A percentile compares a stretch with the other conserved stretches of the same genome.
These are phyloP conservation scores for Cryptosporidium viatorum DNA, from an alignment of 169 alveolate species.

Conservation along the genomic window DNA sequence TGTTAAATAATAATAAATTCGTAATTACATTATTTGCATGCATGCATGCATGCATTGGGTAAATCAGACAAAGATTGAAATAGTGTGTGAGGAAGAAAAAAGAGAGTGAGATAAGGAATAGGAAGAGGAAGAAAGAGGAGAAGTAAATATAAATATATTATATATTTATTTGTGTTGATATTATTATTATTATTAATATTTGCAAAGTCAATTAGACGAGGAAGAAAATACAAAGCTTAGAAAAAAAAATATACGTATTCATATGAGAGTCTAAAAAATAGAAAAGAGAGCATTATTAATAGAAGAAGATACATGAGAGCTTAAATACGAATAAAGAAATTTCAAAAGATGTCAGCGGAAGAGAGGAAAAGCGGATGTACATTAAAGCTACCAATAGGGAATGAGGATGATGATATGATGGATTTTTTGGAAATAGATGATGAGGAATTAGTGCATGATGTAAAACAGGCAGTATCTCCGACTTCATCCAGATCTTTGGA, in stretches of 20 bases:
- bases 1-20: constrained; percentile 5
- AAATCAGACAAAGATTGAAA: constrained; percentile 20
- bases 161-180: no score
- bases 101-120: neutral
- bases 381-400: constrained; percentile 16
- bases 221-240: neutral
- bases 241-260: neutral
- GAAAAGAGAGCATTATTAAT: neutral
- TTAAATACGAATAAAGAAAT: neutral
- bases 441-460: constrained; percentile 62
- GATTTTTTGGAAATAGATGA: constrained; percentile 62
- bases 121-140: constrained; percentile 8
- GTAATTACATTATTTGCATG: constrained; percentile 26
- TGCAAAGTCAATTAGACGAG: neutral
- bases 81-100: constrained; percentile 12
- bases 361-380: constrained; percentile 20
- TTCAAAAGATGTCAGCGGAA: neutral
- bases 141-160: neutral
- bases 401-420: constrained; percentile 41
- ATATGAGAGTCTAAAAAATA: neutral
- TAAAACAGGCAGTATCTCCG: constrained; percentile 63
- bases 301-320: neutral
- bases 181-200: no score
- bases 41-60: constrained; percentile 45
- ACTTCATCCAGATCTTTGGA: constrained; percentile 61